Percentiles rank a stretch among this genome's conserved stretches.
These are phyloP conservation scores for Conticribra guillardii DNA, from an alignment of 108 stramenopile genomes.

Conservation along the genomic window DNA sequence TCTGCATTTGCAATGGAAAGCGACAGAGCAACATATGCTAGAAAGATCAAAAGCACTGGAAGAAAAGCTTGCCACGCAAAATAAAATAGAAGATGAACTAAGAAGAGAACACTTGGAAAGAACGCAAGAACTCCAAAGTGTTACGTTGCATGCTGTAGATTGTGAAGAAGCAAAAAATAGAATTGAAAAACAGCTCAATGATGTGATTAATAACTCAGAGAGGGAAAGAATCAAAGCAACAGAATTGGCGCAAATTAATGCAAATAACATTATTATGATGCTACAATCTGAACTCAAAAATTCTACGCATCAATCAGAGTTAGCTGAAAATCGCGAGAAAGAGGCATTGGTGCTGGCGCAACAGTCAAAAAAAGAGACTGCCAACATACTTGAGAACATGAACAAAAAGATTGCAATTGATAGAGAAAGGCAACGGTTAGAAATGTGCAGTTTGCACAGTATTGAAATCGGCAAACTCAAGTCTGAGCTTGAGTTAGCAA, in stretches of 20 bases:
- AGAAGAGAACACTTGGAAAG: slow-evolving; percentile 5
- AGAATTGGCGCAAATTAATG: slow-evolving; percentile 15
- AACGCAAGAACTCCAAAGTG: slow-evolving; percentile 10
- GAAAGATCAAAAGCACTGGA: slow-evolving; percentile 13
- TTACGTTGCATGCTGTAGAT: too few relatives aligned
- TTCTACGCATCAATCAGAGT: slow-evolving; percentile 1
- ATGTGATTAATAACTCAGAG: not conserved
- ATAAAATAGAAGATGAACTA: not conserved
- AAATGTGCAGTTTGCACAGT: slow-evolving; percentile 16
- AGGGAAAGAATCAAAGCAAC: too few relatives aligned
- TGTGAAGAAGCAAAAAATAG: not conserved
- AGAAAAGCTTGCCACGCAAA: not conserved
- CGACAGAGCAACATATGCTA: not conserved
- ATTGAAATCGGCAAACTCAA: slow-evolving; percentile 2
- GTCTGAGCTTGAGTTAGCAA: not conserved
- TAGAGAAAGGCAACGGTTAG: not conserved
- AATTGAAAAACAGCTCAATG: not conserved
- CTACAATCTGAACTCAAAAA: slow-evolving; percentile 26
- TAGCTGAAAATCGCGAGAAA: slow-evolving; percentile 35
- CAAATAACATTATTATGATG: slow-evolving; percentile 11
- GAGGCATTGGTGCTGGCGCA: slow-evolving; percentile 10
- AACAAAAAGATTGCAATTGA: slow-evolving; percentile 10
- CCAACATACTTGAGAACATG: slow-evolving; percentile 10
- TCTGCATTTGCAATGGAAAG: not conserved
- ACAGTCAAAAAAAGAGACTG: slow-evolving; percentile 23